Base-by-base conservation (phyloP, 116 monocot genomes). In the Posidonia oceanica region DNA sequence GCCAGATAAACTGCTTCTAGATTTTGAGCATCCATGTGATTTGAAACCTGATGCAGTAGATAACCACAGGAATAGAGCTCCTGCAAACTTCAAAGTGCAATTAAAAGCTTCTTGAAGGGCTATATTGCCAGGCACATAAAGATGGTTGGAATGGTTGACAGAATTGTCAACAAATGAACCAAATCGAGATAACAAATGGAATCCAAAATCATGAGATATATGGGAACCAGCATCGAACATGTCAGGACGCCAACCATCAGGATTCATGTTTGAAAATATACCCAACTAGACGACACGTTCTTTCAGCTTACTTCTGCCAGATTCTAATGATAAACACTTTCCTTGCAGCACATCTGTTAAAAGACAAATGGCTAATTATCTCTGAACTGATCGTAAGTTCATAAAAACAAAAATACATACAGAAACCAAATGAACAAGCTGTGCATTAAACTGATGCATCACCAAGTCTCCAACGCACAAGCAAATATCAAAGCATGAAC, bases 41-140 rank as follows among this genome's bases (percentile, higher is more conserved):
- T 63, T 82, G 52, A 71, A 69, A 76, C 67, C 78, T 77, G 87
- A 75, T 23, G 76, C 61, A 75, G 84, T 74, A 40, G 86, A 85
- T 59, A 88, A 77, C 91, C 88, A 88, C 37, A 91, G 40, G 74
- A 84, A 81, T 13, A 95, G 40, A 22, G 84, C 78, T 69, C 86
- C 86, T 36, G 86, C 75, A 74, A 81, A 79, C 78, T 86, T 95
- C 37, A 88, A 86, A 59, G 88, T 63, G 51, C 68, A 75, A 69
- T 63, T 69, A 59, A 86, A 84, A 44, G 81, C 77, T 69, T 87
- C 86, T 75, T 83, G 85, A 73, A 91, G 54, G 52, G 84, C 80
- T 76, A 77, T 14, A 40, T 59, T 91, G 73, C 85, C 79, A 72
- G 87, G 80, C 52, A 39, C 65, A 71, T 71, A 62, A 56, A 94